Evolutionary conservation across 495 filamentous ascomycete species (phyloP), one percentile per base, ranked within the genome.

Genomic region (Penicillium robsamsonii): DNA sequence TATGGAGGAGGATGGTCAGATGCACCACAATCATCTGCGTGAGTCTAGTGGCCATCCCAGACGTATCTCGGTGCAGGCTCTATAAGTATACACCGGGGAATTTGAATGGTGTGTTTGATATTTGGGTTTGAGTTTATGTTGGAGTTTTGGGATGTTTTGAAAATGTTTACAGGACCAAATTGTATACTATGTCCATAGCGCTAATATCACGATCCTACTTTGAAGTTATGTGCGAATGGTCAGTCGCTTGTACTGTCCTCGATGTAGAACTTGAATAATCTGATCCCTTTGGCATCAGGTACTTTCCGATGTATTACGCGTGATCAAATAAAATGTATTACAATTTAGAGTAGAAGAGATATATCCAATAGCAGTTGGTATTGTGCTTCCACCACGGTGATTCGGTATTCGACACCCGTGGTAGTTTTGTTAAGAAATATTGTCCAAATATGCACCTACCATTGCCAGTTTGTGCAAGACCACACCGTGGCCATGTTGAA

Each of bases 21-120:
- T 48, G 46, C 73, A 76, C 52, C 62, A 65, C 13, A 76, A 76
- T 40, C 71, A 73, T 56, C 53, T 76, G 42, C 63, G 73, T 1
- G 67, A 70, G 56, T 70, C 70, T 24, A 76, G 73, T 60, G 73
- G 66, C 17, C 51, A 55, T 5, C 53, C 57, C 17, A 53, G 66
- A 40, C 61, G 66, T 18, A 64, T 69, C 27, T 69, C 66, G 4
- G 66, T 69, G 20, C 66, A 69, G 48, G 66, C 66, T 0, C 52
- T 69, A 10, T 69, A 44, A 58, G 27, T 17, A 15, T 5, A 17
- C 30, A 33, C 30, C 4, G 4, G 30, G 2, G 35, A 1, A 38
- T 15, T 8, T 38, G 25, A 27, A 27, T 2, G 25, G n/a, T 17
- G 4, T 37, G 17, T 38, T 0, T 38, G 6, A 38, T 38, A 17